A percentile compares a stretch with the other conserved stretches of the same genome.
These are phyloP conservation scores for Noccaea bulbosa DNA, from an alignment of 345 rosid species.

Conservation along the genomic window DNA sequence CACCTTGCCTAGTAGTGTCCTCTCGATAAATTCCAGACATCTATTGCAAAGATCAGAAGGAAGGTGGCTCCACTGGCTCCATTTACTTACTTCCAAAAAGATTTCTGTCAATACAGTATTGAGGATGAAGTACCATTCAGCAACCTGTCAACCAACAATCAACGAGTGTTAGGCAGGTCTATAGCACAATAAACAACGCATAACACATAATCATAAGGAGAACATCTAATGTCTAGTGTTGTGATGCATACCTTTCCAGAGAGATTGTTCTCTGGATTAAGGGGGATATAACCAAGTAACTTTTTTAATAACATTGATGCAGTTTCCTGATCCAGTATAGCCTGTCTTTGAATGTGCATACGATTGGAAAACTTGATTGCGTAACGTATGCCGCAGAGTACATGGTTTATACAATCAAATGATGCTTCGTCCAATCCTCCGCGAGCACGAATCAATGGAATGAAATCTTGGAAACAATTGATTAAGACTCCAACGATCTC, in stretches of 20 bases:
- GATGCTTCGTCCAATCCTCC: slow-evolving; percentile 55
- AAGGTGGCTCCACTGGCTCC: slow-evolving; percentile 63
- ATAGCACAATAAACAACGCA: neutral
- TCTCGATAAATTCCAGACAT: slow-evolving; percentile 64
- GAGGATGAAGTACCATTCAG: slow-evolving; percentile 63
- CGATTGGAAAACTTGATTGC: slow-evolving; percentile 53
- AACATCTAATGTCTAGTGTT: neutral
- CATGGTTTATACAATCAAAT: slow-evolving; percentile 62
- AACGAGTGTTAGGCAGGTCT: slow-evolving; percentile 23
- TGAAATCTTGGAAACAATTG: slow-evolving; percentile 70
- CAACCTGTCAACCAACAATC: slow-evolving; percentile 59
- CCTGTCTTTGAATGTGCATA: slow-evolving; percentile 39
- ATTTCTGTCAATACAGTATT: slow-evolving; percentile 65
- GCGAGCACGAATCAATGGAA: slow-evolving; percentile 54
- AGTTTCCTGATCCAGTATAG: slow-evolving; percentile 50
- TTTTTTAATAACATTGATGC: slow-evolving; percentile 59
- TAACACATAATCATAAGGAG: neutral
- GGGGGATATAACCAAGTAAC: slow-evolving; percentile 63
- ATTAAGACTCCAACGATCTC: slow-evolving; percentile 73
- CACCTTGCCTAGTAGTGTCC: slow-evolving; percentile 75
- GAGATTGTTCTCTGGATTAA: slow-evolving; percentile 50
- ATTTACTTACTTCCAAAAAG: slow-evolving; percentile 65
- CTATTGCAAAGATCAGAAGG: slow-evolving; percentile 52
- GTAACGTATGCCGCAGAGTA: slow-evolving; percentile 66
- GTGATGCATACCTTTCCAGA: slow-evolving; percentile 55